Evolutionary conservation across 768 basidiomycete genomes (phyloP).

Genomic region (Plicaturopsis crispa): DNA sequence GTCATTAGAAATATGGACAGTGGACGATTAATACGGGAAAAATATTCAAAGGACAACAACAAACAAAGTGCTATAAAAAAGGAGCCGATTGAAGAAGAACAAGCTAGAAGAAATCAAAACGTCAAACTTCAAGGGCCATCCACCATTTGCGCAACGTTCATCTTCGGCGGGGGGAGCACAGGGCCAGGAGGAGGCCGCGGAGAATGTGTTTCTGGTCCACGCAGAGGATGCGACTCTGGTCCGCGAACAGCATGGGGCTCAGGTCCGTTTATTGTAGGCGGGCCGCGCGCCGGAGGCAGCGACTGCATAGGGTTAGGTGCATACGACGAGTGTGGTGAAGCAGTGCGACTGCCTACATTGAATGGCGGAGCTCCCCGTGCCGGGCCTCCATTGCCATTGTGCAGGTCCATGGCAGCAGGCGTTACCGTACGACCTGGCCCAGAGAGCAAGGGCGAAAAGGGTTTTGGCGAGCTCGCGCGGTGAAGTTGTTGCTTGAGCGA

Average conservation of each 20-base stretch:
- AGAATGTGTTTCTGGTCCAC: constrained; percentile 9
- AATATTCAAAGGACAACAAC: too few species aligned
- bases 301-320: constrained; percentile 16
- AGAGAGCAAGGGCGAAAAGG: constrained; percentile 13
- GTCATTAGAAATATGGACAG: too few species aligned
- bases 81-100: too few species aligned
- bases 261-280: too few species aligned
- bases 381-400: constrained; percentile 9
- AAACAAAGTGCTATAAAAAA: too few species aligned
- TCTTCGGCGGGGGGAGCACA: background rate
- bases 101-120: too few species aligned
- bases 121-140: background rate
- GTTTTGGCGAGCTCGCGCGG: constrained; percentile 5
- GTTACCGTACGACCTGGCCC: constrained; percentile 17
- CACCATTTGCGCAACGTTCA: background rate
- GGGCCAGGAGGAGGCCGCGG: constrained; percentile 11
- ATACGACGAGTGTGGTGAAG: constrained; percentile 22
- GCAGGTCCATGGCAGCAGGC: constrained; percentile 17
- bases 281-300: too few species aligned
- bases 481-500: too few species aligned
- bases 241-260: background rate
- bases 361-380: constrained; percentile 11
- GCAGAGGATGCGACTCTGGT: constrained; percentile 1
- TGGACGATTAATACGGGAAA: too few species aligned
- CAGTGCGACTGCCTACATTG: constrained; percentile 19